These are phyloP conservation scores for Rhodosporidiobolus odoratus DNA, from an alignment of 768 basidiomycete species.

Conservation along the genomic window DNA sequence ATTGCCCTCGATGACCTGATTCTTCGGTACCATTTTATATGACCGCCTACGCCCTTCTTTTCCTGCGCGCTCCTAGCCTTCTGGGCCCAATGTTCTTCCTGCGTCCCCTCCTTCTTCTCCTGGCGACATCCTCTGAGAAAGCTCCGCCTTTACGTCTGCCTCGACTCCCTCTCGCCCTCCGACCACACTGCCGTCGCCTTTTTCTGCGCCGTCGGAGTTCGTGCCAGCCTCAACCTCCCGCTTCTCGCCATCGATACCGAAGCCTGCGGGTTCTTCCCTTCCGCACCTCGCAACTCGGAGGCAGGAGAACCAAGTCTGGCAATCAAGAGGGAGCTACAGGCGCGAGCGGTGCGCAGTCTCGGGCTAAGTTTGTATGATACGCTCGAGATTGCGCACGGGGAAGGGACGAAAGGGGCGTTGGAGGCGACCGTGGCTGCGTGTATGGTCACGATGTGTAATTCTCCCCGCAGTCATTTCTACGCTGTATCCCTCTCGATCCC, in stretches of 20 bases:
- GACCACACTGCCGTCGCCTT: neutral
- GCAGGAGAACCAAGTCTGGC: neutral
- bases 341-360: neutral
- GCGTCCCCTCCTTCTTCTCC: neutral
- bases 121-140: neutral
- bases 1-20: too few species aligned
- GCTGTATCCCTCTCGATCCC: neutral
- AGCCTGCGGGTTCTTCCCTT: neutral
- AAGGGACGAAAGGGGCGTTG: neutral
- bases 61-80: neutral
- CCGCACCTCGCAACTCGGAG: neutral
- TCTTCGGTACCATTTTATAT: too few species aligned
- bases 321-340: neutral
- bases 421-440: neutral
- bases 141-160: neutral
- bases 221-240: neutral
- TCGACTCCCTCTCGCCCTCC: neutral
- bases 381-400: slow-evolving; percentile 7
- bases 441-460: slow-evolving; percentile 2
- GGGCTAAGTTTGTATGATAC: slow-evolving; percentile 5
- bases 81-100: neutral
- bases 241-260: neutral
- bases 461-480: too few species aligned
- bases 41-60: neutral
- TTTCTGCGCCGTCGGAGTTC: neutral